Percentiles rank a stretch among this genome's conserved stretches.
phyloP scores from a whole-genome alignment of 371 early-diverging fungal species.

The Amoeboaphelidium protococcarum region DNA sequence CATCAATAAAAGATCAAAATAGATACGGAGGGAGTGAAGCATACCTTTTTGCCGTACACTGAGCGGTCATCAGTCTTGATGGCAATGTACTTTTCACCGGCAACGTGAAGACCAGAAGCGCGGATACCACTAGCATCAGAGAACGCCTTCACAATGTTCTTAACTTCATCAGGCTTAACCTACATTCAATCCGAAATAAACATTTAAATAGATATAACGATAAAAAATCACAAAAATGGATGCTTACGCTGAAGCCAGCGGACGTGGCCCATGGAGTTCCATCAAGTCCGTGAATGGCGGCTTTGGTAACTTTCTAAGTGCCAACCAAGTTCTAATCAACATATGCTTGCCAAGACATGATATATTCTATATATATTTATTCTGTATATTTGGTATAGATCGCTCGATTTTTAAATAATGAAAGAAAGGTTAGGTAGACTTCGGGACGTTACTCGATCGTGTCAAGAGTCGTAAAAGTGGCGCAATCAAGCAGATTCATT shows the following conservation, averaged over 20 bases:
- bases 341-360: slow-evolving; percentile 61
- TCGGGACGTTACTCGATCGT: too few species aligned
- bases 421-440: too few species aligned
- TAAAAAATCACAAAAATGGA: not conserved
- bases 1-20: not conserved
- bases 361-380: too few species aligned
- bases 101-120: slow-evolving; percentile 33
- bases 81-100: slow-evolving; percentile 27
- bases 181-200: too few species aligned
- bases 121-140: slow-evolving; percentile 23
- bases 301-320: slow-evolving; percentile 32
- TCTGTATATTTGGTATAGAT: too few species aligned
- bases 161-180: slow-evolving; percentile 19
- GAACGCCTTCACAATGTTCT: slow-evolving; percentile 31
- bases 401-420: too few species aligned
- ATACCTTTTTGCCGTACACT: slow-evolving; percentile 48
- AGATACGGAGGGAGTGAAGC: not conserved
- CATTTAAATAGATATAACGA: too few species aligned
- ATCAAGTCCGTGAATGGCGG: slow-evolving; percentile 51
- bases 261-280: slow-evolving; percentile 53
- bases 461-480: too few species aligned
- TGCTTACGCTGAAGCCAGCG: slow-evolving; percentile 29
- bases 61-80: slow-evolving; percentile 30
- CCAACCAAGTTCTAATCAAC: slow-evolving; percentile 55
- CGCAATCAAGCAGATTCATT: too few species aligned